Conservation (phyloP, 2,329 filamentous ascomycete genomes). For the Hirsutella rhossiliensis region DNA sequence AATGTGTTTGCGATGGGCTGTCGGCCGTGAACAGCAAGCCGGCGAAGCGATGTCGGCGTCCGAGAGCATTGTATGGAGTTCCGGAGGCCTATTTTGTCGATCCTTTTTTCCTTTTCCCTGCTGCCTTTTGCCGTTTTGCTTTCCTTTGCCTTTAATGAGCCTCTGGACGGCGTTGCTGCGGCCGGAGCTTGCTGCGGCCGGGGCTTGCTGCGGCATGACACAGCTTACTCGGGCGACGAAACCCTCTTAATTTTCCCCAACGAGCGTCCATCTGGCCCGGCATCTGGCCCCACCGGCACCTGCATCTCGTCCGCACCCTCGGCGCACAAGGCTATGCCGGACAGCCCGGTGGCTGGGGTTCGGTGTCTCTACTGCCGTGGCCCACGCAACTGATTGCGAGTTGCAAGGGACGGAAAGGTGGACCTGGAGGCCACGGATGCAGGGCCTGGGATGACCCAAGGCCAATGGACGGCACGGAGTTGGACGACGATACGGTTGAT, state of each 20-base stretch:
- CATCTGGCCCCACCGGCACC: too few species aligned
- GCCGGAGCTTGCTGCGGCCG: not conserved
- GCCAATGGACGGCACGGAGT: not conserved
- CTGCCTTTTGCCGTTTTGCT: not conserved
- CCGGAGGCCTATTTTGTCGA: not conserved
- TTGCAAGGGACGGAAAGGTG: too few species aligned
- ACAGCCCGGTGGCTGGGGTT: too few species aligned
- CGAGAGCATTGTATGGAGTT: conserved; percentile 9
- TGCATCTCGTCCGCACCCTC: too few species aligned
- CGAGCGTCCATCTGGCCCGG: too few species aligned
- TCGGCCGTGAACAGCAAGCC: conserved; percentile 7
- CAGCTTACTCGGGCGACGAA: not conserved
- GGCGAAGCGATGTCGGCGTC: conserved; percentile 9
- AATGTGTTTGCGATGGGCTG: conserved; percentile 19
- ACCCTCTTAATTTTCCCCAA: not conserved
- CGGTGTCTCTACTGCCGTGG: too few species aligned
- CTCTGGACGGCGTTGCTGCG: not conserved
- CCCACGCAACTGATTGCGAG: too few species aligned
- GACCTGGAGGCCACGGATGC: too few species aligned
- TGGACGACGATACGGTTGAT: not conserved
- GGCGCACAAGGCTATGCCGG: too few species aligned
- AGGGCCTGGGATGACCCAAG: too few species aligned
- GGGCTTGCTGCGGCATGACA: not conserved
- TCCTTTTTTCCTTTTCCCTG: not conserved
- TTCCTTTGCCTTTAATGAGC: not conserved